Base-by-base conservation (phyloP, 2,329 filamentous ascomycete species). In the Nemania bipapillata region DNA sequence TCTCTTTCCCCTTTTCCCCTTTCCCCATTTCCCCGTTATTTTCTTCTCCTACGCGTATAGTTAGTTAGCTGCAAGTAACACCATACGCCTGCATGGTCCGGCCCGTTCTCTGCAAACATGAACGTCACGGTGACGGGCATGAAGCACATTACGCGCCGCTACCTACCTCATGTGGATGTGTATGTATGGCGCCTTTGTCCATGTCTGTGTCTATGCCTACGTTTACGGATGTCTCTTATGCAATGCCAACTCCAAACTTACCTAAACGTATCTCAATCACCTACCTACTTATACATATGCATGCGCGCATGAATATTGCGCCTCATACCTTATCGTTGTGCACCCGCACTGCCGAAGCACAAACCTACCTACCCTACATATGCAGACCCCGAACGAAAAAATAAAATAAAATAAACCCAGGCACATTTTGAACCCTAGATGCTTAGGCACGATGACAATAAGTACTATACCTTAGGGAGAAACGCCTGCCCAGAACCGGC, bases 51-150 rank as follows among this genome's bases (percentile, higher is more conserved):
- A 2, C 26, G 12, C 26, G 22, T 49, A 12, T 49, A n/a, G n/a
- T n/a, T n/a, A 47, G 55, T 58, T 58, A 24, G 55, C 55, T 58
- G 55, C 55, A 58, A 49, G 40, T 40, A 22, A 35, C 26, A 22
- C 24, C 55, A 30, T 24, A 17, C 24, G 7, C 55, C 17, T 40
- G 42, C 40, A 58, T 47, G 40, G 28, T 24, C 55, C 55, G 42
- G 40, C 2, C 55, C 40, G 42, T 49, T 58, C 55, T 45, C 35
- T 20, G 52, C 30, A 40, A 24, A 55, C 15, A 35, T 9, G 11
- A n/a, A n/a, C 52, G 20, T 55, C 57, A 52, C 22, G 47, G 47
- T 50, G 9, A 28, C 47, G 47, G 50, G 28, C 50, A 35, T 54
- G 26, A 54, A 30, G 17, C 30, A 32, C 24, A 2, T 22, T 50